Percentiles rank a stretch among this genome's conserved stretches.
These are phyloP conservation scores for Malus orientalis DNA, from an alignment of 306 rosid genomes.

Conservation along the genomic window DNA sequence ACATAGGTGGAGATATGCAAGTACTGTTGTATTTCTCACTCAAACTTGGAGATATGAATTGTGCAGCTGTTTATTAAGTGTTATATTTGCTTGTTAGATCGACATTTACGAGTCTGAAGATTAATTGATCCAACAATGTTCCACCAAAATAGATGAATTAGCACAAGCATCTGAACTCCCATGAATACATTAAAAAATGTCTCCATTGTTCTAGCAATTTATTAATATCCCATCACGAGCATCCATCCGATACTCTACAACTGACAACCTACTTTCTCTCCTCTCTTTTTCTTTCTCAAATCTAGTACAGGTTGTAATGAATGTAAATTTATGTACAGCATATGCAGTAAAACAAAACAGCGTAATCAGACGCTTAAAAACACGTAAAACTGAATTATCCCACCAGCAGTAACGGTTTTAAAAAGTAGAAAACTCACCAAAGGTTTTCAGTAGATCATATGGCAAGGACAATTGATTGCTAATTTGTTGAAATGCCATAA, in stretches of 20 bases:
- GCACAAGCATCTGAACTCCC: background rate
- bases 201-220: background rate
- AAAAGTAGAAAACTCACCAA: conserved; percentile 11
- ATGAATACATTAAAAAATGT: background rate
- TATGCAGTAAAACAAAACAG: background rate
- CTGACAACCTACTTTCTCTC: background rate
- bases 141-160: background rate
- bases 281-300: background rate
- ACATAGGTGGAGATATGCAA: no score
- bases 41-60: background rate
- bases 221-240: no score
- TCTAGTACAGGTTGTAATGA: background rate
- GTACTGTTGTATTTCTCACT: background rate
- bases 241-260: no score
- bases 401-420: background rate
- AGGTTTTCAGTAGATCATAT: background rate
- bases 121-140: background rate
- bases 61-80: background rate
- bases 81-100: background rate
- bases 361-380: background rate
- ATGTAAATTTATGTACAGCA: background rate
- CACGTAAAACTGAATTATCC: background rate
- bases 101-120: background rate
- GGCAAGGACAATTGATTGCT: conserved; percentile 15
- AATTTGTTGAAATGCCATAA: conserved; percentile 45